Conservation (phyloP, 352 stramenopile genomes). For the Phytophthora pluvialis region DNA sequence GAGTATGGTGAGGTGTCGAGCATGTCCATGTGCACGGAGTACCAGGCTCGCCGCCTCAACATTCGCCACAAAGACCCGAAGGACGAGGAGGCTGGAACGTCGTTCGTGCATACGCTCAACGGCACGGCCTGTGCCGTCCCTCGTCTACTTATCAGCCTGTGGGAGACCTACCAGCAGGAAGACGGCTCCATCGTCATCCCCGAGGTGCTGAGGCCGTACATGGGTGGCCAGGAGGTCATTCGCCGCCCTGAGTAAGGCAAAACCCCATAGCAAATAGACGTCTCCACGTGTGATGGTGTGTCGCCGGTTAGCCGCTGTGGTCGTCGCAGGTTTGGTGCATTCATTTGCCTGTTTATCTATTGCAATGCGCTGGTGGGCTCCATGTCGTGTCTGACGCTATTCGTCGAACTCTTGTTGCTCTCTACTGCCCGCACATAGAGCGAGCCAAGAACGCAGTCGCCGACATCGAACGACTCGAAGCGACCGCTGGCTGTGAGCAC, state of each 20-base stretch:
- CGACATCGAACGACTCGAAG: slow-evolving; percentile 52
- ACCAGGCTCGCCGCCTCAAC: slow-evolving; percentile 85
- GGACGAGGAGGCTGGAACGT: slow-evolving; percentile 47
- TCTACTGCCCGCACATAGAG: slow-evolving; percentile 38
- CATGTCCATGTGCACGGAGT: slow-evolving; percentile 92
- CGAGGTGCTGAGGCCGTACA: slow-evolving; percentile 78
- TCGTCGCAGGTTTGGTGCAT: slow-evolving; percentile 17
- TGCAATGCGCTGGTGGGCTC: slow-evolving; percentile 11
- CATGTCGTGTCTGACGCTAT: slow-evolving; percentile 15
- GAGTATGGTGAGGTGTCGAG: slow-evolving; percentile 87
- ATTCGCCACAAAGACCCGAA: slow-evolving; percentile 82
- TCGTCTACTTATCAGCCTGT: slow-evolving; percentile 82
- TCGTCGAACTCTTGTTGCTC: slow-evolving; percentile 16
- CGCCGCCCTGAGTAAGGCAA: slow-evolving; percentile 24
- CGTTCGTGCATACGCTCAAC: slow-evolving; percentile 91
- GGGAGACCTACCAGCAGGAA: slow-evolving; percentile 85
- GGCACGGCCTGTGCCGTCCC: slow-evolving; percentile 85
- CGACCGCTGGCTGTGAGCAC: slow-evolving; percentile 40
- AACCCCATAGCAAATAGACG: slow-evolving; percentile 22
- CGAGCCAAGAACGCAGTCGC: slow-evolving; percentile 49
- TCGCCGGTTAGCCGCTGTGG: slow-evolving; percentile 18
- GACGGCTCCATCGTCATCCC: slow-evolving; percentile 85
- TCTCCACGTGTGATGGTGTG: slow-evolving; percentile 26
- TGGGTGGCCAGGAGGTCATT: slow-evolving; percentile 81
- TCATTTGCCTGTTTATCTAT: slow-evolving; percentile 32